phyloP scores from a whole-genome alignment of 306 rosid genomes.

The Cucurbita argyrosperma region DNA sequence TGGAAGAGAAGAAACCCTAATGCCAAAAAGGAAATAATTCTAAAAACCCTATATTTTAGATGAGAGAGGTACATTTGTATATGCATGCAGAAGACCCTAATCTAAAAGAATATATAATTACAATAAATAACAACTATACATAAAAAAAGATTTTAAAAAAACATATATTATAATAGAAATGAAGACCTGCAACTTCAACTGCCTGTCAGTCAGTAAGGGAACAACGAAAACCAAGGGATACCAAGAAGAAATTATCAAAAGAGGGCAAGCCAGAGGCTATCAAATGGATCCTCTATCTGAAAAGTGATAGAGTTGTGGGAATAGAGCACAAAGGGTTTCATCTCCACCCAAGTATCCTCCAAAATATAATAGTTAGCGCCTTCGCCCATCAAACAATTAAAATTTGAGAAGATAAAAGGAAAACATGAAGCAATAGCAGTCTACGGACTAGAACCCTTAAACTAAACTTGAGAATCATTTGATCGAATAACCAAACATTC shows the following conservation, averaged over 20 bases:
- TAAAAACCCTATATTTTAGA: no score
- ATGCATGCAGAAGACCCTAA: no score
- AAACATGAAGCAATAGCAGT: not conserved
- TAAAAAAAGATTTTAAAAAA: no score
- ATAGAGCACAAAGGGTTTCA: not conserved
- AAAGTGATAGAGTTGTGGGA: not conserved
- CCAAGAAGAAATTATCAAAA: not conserved
- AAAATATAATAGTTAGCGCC: not conserved
- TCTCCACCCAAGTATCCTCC: not conserved
- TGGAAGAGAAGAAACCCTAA: no score
- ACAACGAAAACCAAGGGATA: not conserved
- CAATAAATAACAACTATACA: no score
- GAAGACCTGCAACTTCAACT: not conserved
- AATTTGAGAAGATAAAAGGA: not conserved
- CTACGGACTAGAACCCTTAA: not conserved
- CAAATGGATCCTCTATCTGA: not conserved
- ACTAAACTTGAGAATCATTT: not conserved
- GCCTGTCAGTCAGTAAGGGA: not conserved
- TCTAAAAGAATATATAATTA: no score
- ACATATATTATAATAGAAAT: no score
- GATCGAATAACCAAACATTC: not conserved
- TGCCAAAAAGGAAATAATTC: no score
- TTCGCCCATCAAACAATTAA: not conserved
- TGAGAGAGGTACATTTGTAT: no score
- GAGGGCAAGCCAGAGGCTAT: not conserved